Evolutionary conservation across 139 green algal genomes (phyloP).

Genomic region (Chlorella sp.): DNA sequence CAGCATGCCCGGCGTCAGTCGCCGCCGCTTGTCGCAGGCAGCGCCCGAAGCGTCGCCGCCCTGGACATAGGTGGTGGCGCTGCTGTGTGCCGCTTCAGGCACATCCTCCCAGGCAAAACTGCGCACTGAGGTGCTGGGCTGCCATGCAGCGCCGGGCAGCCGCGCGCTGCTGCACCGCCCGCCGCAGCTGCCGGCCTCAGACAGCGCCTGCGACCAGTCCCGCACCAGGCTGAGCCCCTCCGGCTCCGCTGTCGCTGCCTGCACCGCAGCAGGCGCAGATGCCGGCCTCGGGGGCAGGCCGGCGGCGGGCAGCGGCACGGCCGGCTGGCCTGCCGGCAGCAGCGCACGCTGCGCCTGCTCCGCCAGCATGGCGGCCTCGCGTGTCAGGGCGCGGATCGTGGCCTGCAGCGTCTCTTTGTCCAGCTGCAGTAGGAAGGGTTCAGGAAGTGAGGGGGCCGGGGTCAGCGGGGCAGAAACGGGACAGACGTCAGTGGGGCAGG

Average conservation of each 20-base stretch:
- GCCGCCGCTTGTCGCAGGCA: slow-evolving; percentile 23
- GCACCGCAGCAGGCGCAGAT: too few relatives aligned
- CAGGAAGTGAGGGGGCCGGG: background rate
- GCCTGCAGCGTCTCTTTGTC: slow-evolving; percentile 17
- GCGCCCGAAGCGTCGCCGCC: background rate
- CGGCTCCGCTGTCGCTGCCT: background rate
- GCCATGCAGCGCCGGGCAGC: background rate
- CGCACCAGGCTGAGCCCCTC: background rate
- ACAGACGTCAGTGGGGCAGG: too few relatives aligned
- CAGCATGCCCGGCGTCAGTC: slow-evolving; percentile 5
- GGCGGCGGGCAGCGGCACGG: background rate
- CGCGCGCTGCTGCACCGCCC: background rate
- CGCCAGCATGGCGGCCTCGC: background rate
- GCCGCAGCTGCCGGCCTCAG: background rate
- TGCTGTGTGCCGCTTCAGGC: too few relatives aligned
- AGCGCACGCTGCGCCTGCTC: slow-evolving; percentile 17
- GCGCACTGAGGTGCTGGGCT: background rate
- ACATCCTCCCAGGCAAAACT: background rate
- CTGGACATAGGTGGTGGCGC: background rate
- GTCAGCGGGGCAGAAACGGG: background rate
- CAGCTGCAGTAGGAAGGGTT: background rate
- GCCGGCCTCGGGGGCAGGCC: too few relatives aligned
- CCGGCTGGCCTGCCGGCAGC: background rate
- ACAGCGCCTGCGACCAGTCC: background rate
- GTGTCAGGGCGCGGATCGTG: slow-evolving; percentile 5